These are phyloP conservation scores for Euphorbia celastroides DNA, from an alignment of 441 rosid species.

Conservation along the genomic window DNA sequence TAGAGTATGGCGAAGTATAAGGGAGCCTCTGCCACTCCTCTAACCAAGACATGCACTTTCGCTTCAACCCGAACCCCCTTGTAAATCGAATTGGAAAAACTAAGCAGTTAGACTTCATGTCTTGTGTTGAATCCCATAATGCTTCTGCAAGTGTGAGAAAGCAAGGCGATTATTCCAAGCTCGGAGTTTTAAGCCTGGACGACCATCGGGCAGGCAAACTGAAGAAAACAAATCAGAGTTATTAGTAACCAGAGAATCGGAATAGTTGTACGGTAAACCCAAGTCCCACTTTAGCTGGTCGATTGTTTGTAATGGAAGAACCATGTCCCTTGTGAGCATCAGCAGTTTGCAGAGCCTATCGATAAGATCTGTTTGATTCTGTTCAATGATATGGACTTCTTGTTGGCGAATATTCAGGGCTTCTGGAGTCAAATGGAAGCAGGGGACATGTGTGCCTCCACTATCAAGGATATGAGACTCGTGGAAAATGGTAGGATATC, in stretches of 20 bases:
- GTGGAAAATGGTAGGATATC: slow-evolving; percentile 55
- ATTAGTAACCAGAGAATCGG: slow-evolving; percentile 32
- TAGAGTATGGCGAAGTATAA: slow-evolving; percentile 62
- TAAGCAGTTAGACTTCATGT: slow-evolving; percentile 21
- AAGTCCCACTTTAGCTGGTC: slow-evolving; percentile 86
- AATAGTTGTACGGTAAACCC: slow-evolving; percentile 68
- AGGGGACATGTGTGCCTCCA: slow-evolving; percentile 69
- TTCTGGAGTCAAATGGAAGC: slow-evolving; percentile 54
- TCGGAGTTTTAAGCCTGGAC: slow-evolving; percentile 47
- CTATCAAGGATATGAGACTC: slow-evolving; percentile 50
- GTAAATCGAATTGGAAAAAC: slow-evolving; percentile 69
- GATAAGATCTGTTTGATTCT: slow-evolving; percentile 29
- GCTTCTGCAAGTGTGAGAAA: slow-evolving; percentile 47
- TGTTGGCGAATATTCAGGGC: slow-evolving; percentile 40
- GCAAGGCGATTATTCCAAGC: slow-evolving; percentile 54
- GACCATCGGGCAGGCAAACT: slow-evolving; percentile 43
- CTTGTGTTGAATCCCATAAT: slow-evolving; percentile 28
- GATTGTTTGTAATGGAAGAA: slow-evolving; percentile 62
- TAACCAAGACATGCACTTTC: slow-evolving; percentile 75
- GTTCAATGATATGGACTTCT: slow-evolving; percentile 26
- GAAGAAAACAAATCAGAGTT: slow-evolving; percentile 44
- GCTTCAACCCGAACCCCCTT: slow-evolving; percentile 76
- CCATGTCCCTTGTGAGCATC: slow-evolving; percentile 27
- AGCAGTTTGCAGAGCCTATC: slow-evolving; percentile 39
- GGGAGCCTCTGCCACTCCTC: slow-evolving; percentile 83